Percentiles rank a stretch among this genome's conserved stretches.
phyloP scores from a whole-genome alignment of 2,329 filamentous ascomycete genomes.

The Colletotrichum magnum region DNA sequence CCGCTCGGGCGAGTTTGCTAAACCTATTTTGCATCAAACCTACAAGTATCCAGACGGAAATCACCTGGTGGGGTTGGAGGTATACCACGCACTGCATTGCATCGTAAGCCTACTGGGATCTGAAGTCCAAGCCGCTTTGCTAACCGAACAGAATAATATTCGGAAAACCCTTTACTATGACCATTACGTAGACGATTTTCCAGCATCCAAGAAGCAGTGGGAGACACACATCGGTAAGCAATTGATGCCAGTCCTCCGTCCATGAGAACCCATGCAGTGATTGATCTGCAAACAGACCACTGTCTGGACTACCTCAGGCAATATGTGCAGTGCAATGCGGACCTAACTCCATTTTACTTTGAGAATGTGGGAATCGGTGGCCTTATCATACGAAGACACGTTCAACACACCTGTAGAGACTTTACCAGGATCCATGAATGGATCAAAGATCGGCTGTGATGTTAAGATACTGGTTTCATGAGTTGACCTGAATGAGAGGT shows the following conservation, averaged over 20 bases:
- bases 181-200: neutral
- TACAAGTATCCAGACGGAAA: neutral
- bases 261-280: neutral
- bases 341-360: neutral
- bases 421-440: neutral
- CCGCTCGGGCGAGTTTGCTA: slow-evolving; percentile 1
- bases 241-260: neutral
- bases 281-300: neutral
- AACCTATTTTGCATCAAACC: slow-evolving; percentile 1
- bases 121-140: neutral
- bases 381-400: neutral
- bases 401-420: neutral
- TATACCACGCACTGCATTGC: neutral
- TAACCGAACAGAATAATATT: neutral
- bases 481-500: neutral
- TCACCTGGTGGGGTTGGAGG: neutral
- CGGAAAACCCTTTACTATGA: neutral
- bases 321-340: neutral
- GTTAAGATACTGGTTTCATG: neutral
- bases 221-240: neutral
- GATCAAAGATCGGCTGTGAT: neutral
- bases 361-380: neutral
- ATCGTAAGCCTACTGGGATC: neutral
- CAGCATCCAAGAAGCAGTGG: neutral
- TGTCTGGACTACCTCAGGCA: neutral